Base-by-base conservation (phyloP, 2,329 filamentous ascomycete species). In the Botrytis hyacinthi region DNA sequence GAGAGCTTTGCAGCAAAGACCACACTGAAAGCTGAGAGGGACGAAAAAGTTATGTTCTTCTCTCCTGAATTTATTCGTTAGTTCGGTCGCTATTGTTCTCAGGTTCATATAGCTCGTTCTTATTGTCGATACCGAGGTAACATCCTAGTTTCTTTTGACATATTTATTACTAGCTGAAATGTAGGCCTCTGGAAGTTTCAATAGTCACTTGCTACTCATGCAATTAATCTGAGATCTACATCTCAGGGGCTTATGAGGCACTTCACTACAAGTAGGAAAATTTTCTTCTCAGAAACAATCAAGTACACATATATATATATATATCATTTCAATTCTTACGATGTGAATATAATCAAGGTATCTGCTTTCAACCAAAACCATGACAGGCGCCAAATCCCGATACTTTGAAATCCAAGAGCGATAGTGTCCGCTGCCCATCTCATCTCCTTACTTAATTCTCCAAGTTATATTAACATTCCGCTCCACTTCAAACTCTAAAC, bases 61-160 rank as follows among this genome's bases (percentile, higher is more conserved):
- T 29, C 40, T n/a, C 40, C n/a, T 46, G 12, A 7, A 2, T 5
- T 32, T 32, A 18, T 40, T 61, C n/a, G 14, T 18, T 8, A 57
- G 7, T 57, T 32, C 14, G 14, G 14, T 57, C 51, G n/a, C 26
- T 29, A 57, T 57, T 29, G 14, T 29, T 57, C 51, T 18, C n/a
- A 18, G 29, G 14, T 18, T n/a, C n/a, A 18, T 3, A 9, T 9
- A 6, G 3, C 14, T 18, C 0, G 14, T 9, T 57, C 51, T 1
- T 8, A 29, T 29, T 9, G 7, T 57, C 1, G 7, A 57, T 18
- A 8, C n/a, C 7, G n/a, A 57, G n/a, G n/a, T 12, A 29, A 8
- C 7, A 9, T 29, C 29, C 1, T 29, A 12, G 3, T 29, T 4
- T 18, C 7, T 29, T 9, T 29, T 7, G 6, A 32, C 51, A 29